Conservation (phyloP, 1,284 basidiomycete genomes). For the Trichosporon sp. region DNA sequence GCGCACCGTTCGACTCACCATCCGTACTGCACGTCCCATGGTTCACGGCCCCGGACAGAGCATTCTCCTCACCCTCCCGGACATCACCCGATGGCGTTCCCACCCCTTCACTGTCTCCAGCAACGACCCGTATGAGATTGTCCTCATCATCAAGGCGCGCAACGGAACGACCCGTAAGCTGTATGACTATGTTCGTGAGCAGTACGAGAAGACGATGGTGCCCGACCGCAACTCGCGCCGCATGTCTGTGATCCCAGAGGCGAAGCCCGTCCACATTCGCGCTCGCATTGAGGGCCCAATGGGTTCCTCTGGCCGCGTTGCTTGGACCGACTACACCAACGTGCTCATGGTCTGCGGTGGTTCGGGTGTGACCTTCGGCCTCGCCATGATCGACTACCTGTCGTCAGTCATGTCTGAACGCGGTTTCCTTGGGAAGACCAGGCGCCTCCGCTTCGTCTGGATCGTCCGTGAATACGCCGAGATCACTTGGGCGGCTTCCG, state of each 20-base stretch:
- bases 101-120: conserved; percentile 83
- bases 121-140: conserved; percentile 67
- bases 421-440: conserved; percentile 58
- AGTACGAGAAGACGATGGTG: conserved; percentile 11
- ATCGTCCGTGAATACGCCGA: conserved; percentile 79
- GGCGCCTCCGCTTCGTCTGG: conserved; percentile 78
- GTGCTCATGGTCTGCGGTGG: conserved; percentile 75
- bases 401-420: conserved; percentile 62
- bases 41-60: conserved; percentile 70
- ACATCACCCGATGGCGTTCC: conserved; percentile 67
- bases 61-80: conserved; percentile 71
- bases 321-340: conserved; percentile 69
- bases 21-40: conserved; percentile 66
- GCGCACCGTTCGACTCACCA: conserved; percentile 71
- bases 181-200: conserved; percentile 62
- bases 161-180: conserved; percentile 73
- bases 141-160: conserved; percentile 75
- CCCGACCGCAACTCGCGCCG: conserved; percentile 14
- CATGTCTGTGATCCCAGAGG: conserved; percentile 27
- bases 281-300: conserved; percentile 76
- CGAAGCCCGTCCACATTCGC: conserved; percentile 58
- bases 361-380: conserved; percentile 75
- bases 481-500: conserved; percentile 76
- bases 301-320: conserved; percentile 68
- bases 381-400: conserved; percentile 72